These are phyloP conservation scores for Diaporthe australafricana DNA, from an alignment of 2,329 filamentous ascomycete species.

Conservation along the genomic window DNA sequence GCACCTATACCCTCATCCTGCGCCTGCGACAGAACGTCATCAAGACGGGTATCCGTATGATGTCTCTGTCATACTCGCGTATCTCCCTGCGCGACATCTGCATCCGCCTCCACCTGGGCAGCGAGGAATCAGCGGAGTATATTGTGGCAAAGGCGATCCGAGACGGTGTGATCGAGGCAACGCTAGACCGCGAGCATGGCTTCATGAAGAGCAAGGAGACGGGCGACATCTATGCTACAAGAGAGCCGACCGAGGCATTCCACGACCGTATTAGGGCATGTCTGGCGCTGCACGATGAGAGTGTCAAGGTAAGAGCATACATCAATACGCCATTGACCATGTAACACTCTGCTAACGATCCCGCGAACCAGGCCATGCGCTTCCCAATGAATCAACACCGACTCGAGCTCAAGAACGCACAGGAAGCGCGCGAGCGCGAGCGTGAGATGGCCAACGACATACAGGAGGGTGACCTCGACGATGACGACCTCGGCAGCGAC, in stretches of 20 bases:
- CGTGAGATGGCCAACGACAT: constrained; percentile 99
- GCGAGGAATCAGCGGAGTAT: constrained; percentile 97
- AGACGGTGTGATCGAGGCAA: constrained; percentile 96
- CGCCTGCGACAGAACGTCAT: constrained; percentile 98
- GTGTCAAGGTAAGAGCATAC: constrained; percentile 81
- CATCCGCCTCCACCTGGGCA: constrained; percentile 91
- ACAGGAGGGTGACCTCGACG: constrained; percentile 95
- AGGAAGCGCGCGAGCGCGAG: constrained; percentile 97
- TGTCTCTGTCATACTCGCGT: constrained; percentile 96
- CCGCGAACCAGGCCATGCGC: constrained; percentile 81
- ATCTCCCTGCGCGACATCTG: constrained; percentile 98
- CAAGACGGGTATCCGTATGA: constrained; percentile 99
- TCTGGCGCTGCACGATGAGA: constrained; percentile 93
- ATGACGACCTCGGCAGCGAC: constrained; percentile 94
- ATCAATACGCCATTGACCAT: not conserved
- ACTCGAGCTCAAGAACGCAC: constrained; percentile 95
- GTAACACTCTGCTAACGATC: constrained; percentile 38
- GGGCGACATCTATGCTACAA: constrained; percentile 94
- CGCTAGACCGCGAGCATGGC: constrained; percentile 90
- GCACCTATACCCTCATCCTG: constrained; percentile 94
- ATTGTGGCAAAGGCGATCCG: constrained; percentile 99
- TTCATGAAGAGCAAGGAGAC: constrained; percentile 99
- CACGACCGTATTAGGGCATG: constrained; percentile 96
- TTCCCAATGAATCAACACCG: constrained; percentile 99
- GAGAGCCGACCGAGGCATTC: constrained; percentile 96